A percentile compares a stretch with the other conserved stretches of the same genome.
phyloP scores from a whole-genome alignment of 2,329 filamentous ascomycete genomes.

The Pseudodiploospora longispora region DNA sequence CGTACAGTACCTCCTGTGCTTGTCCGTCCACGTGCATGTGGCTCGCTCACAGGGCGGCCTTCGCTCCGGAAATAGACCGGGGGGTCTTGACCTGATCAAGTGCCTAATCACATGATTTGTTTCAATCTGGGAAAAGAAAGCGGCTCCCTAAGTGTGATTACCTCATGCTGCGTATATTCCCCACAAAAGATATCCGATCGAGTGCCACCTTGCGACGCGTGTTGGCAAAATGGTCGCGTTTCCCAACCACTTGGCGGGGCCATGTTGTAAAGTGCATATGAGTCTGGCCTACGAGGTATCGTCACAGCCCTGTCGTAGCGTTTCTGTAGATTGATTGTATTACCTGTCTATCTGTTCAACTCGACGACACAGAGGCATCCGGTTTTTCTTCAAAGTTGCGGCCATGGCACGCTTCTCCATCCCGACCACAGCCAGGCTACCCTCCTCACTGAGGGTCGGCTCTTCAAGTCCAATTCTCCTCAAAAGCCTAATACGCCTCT shows the following conservation, averaged over 20 bases:
- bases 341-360: slow-evolving; percentile 2
- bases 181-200: no score
- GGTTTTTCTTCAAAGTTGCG: neutral
- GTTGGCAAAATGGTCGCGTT: slow-evolving; percentile 3
- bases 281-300: neutral
- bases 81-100: no score
- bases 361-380: no score
- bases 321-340: slow-evolving; percentile 6
- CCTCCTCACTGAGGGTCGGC: slow-evolving; percentile 62
- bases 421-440: slow-evolving; percentile 63
- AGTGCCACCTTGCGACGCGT: slow-evolving; percentile 1
- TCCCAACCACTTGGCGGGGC: slow-evolving; percentile 1
- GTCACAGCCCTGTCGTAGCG: neutral
- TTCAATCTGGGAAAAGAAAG: no score
- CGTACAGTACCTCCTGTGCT: no score
- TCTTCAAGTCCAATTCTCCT: slow-evolving; percentile 55
- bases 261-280: neutral
- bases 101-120: no score
- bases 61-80: no score
- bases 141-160: no score
- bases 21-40: no score
- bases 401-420: slow-evolving; percentile 52
- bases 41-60: no score
- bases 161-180: no score
- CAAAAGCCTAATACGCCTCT: slow-evolving; percentile 61